Evolutionary conservation across 768 basidiomycete species (phyloP), one percentile per base, ranked within the genome.

Genomic region (Pisolithus microcarpus): DNA sequence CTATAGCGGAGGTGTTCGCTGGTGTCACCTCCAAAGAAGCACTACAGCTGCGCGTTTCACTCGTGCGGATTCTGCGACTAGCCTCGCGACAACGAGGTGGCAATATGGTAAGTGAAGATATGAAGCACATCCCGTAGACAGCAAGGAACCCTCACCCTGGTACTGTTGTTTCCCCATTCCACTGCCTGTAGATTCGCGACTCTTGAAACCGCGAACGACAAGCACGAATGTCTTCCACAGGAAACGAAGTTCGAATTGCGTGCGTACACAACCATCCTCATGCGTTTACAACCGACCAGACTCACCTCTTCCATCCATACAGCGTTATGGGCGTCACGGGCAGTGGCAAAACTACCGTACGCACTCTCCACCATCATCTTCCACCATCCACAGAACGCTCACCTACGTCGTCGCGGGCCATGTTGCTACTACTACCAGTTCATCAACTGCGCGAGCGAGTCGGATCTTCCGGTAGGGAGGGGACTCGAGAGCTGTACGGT

Each of bases 371-470:
- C 6, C 38, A 16, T 5, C 21, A 23, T 23, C 21, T 9, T 6
- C 13, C 26, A 2, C 37, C 21, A 26, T 15, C 28, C 24, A 13
- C 37, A 0, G 7, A 9, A 43, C 7, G 3, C 38, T 53, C 21
- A 58, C 31, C 50, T 18, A 4, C 36, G 26, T 26, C 26, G 26
- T 26, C 26, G 8, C 8, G 10, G 9, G 2, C n/a, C 10, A 7
- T 30, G 10, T 7, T 30, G 8, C 30, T 10, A 30, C 30, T 30
- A 30, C 30, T 30, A 30, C 30, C 8, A 78, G 77, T 77, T 79
- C 56, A 73, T 78, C 57, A 78, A 77, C 52, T 53, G 69, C 2
- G 60, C 69, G 36, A 78, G 75, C 55, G 74, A 72, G 1, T 73
- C 74, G 0, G 58, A 61, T 18, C 58, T 78, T 16, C 59, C 58